Percentiles rank a stretch among this genome's conserved stretches.
These are phyloP conservation scores for Biscogniauxia mediterranea DNA, from an alignment of 2,329 filamentous ascomycete species.

Conservation along the genomic window DNA sequence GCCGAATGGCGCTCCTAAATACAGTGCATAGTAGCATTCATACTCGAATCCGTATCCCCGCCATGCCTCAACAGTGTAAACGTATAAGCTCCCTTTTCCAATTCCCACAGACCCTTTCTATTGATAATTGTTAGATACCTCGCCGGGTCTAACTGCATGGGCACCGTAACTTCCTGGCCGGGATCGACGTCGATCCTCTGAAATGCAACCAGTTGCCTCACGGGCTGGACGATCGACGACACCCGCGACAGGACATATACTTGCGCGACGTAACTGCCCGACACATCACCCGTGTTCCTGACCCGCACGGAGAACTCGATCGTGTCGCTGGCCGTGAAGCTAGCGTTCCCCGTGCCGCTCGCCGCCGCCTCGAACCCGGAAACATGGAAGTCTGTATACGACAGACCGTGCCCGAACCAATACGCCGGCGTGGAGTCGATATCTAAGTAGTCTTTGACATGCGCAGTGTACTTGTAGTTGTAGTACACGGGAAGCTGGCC, in stretches of 20 bases:
- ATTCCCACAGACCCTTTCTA: conserved; percentile 40
- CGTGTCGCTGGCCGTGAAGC: conserved; percentile 25
- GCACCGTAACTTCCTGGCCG: conserved; percentile 31
- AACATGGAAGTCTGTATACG: conserved; percentile 33
- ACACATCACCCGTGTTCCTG: conserved; percentile 33
- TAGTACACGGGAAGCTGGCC: conserved; percentile 38
- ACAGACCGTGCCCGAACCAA: conserved; percentile 37
- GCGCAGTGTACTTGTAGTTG: conserved; percentile 33
- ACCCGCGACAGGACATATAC: conserved; percentile 41
- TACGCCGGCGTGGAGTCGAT: conserved; percentile 31
- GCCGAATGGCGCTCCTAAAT: conserved; percentile 21
- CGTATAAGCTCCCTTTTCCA: conserved; percentile 42
- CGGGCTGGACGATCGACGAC: conserved; percentile 40
- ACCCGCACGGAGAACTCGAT: conserved; percentile 37
- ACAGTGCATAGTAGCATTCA: conserved; percentile 41
- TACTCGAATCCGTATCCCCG: conserved; percentile 33
- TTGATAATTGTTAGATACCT: conserved; percentile 43
- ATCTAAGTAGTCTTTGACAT: conserved; percentile 32
- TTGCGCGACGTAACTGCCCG: conserved; percentile 40
- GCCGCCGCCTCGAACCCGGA: conserved; percentile 26
- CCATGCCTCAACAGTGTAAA: conserved; percentile 43
- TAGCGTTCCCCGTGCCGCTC: conserved; percentile 3
- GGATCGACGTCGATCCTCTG: conserved; percentile 37
- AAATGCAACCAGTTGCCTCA: conserved; percentile 44
- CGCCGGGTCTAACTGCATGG: conserved; percentile 39